Evolutionary conservation across 2,329 filamentous ascomycete species (phyloP).

Genomic region (Sphaerostilbella broomeana): DNA sequence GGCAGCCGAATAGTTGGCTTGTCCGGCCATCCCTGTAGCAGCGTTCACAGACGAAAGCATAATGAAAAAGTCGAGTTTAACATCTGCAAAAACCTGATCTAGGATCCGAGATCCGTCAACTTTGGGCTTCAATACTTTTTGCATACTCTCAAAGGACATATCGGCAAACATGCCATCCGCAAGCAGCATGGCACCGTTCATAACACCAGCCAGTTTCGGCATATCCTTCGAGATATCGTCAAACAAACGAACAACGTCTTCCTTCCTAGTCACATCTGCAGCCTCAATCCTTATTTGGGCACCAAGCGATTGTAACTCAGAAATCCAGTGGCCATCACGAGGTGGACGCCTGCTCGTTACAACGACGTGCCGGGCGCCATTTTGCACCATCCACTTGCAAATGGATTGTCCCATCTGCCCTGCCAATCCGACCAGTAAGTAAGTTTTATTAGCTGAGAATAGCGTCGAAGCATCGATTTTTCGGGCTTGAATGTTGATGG

Average conservation of each 20-base stretch:
- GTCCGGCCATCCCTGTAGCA: conserved; percentile 25
- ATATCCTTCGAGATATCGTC: conserved; percentile 22
- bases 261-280: conserved; percentile 25
- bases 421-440: conserved; percentile 27
- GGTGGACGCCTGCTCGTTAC: conserved; percentile 32
- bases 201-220: conserved; percentile 31
- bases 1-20: conserved; percentile 39
- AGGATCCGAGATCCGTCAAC: conserved; percentile 29
- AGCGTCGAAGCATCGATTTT: conserved; percentile 6
- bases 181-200: conserved; percentile 31
- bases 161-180: conserved; percentile 27
- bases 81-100: conserved; percentile 25
- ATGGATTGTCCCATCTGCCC: conserved; percentile 31
- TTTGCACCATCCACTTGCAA: conserved; percentile 32
- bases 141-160: conserved; percentile 24
- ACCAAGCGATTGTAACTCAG: not conserved
- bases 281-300: conserved; percentile 23
- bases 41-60: conserved; percentile 25
- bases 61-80: conserved; percentile 30
- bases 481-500: too few species aligned
- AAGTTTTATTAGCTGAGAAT: conserved; percentile 19
- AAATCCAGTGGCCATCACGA: conserved; percentile 17
- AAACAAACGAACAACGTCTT: not conserved
- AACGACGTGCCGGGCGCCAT: conserved; percentile 31
- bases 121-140: conserved; percentile 29